Conservation (phyloP, 352 stramenopile species). For the Elongisporangium undulatum region DNA sequence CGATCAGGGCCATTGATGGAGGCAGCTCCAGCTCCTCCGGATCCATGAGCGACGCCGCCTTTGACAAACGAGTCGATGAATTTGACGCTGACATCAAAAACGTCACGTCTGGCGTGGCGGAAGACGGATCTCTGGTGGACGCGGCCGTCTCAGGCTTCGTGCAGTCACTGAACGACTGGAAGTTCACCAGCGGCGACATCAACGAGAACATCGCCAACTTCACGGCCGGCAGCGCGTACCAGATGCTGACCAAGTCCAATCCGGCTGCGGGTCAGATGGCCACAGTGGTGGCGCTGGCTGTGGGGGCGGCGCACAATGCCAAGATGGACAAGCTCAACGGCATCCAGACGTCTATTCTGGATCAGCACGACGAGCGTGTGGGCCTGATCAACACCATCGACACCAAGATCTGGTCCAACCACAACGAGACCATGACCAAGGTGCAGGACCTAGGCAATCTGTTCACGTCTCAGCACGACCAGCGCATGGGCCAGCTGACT, state of each 20-base stretch:
- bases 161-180: neutral
- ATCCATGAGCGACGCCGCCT: neutral
- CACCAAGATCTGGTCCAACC: slow-evolving; percentile 10
- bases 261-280: neutral
- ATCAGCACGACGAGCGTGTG: slow-evolving; percentile 7
- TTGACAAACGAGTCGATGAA: neutral
- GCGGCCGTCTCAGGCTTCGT: neutral
- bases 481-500: slow-evolving; percentile 7
- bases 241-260: neutral
- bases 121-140: neutral
- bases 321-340: slow-evolving; percentile 7
- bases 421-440: slow-evolving; percentile 8
- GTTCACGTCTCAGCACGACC: slow-evolving; percentile 8
- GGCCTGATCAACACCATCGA: slow-evolving; percentile 9
- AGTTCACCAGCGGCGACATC: neutral
- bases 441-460: slow-evolving; percentile 6
- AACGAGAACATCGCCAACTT: neutral
- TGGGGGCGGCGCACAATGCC: neutral
- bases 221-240: neutral
- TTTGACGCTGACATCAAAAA: neutral
- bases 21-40: too few relatives aligned
- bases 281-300: neutral
- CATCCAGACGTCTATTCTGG: slow-evolving; percentile 3
- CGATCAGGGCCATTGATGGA: neutral
- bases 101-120: neutral